Base-by-base conservation (phyloP, 2,329 filamentous ascomycete genomes). In the Fusarium sp. region DNA sequence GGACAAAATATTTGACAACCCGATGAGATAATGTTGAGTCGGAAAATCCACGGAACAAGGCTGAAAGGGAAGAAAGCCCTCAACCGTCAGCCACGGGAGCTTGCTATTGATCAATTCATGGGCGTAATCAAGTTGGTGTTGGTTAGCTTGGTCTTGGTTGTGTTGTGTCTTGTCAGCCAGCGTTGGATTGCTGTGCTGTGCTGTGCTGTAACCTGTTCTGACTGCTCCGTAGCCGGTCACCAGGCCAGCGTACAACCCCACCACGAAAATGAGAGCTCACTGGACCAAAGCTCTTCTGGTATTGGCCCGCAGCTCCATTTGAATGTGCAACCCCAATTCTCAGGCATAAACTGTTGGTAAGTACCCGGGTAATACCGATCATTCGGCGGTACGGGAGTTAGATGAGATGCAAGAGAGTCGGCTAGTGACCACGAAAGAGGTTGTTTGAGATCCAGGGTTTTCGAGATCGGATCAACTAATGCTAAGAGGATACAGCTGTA, bases 301-400 rank as follows among this genome's bases (percentile, higher is more conserved):
- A 57, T 50, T 62, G 50, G 45, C 20, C 15, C 42, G 40, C 42
- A 20, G 37, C 46, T 46, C 26, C 38, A 54, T 44, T 16, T 59
- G 49, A 31, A 38, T 42, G 31, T 62, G 42, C 38, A 57, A 62
- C 71, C 70, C n/a, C 57, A 73, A 71, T 65, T 67, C 67, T 73
- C 60, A 73, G 71, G 71, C 71, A 73, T 50, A 60, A 72, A 73
- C 53, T 62, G 42, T 31, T 59, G 49, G 47, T 57, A 59, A 54
- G 49, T 65, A 65, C 70, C 72, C 72, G 72, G 72, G 65, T 74
- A 74, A 74, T 74, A 73, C 72, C 72, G 72, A 72, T 71, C 59
- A 60, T 69, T 74, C 72, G 72, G 72, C 60, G 72, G 72, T 74
- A 70, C 72, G 72, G 72, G 70, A 74, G 68, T 73, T 72, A 44